Base-by-base conservation (phyloP, 495 filamentous ascomycete genomes). In the Emericellopsis terricola region DNA sequence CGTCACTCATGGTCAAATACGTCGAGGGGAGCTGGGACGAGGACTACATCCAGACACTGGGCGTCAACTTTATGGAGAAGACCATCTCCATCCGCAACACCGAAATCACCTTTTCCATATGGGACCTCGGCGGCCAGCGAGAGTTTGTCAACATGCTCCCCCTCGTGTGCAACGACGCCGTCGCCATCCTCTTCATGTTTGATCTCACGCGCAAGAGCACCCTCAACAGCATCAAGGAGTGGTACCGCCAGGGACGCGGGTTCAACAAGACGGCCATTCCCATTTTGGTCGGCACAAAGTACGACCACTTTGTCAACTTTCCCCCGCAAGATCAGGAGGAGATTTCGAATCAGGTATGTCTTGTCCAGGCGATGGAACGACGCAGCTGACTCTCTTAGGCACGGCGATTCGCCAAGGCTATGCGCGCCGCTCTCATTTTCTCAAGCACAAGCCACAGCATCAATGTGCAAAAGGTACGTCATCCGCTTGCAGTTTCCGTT, bases 31-130 rank as follows among this genome's bases (percentile, higher is more conserved):
- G 83, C 54, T 97, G 91, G 81, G 89, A 97, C 55, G 89, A 97
- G 57, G 89, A 97, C 56, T 97, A 97, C 56, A 97, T 97, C 46
- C 89, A 97, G 59, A 97, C 89, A 17, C 59, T 97, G 31, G 89
- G 87, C 38, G 89, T 97, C 56, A 97, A 97, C 51, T 97, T 97
- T 62, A 97, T 97, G 89, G 89, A 97, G 55, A 97, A 97, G 62
- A 97, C 89, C 8, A 96, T 97, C 50, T 87, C 80, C 37, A 97
- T 97, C 53, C 84, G 89, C 36, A 96, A 96, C 54, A 97, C 89
- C n/a, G 89, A 97, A 53, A 96, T 97, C 47, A 97, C 89, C 21
- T 97, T 97, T 58, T 91, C 81, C 29, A 97, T 97, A 50, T 97
- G 89, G 89, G 89, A 97, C 67, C 63, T 97, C 23, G 89, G 89